Evolutionary conservation across 202 grass and related monocot species (phyloP), one percentile per base, ranked within the genome.

Genomic region (Saccharum hybrid): DNA sequence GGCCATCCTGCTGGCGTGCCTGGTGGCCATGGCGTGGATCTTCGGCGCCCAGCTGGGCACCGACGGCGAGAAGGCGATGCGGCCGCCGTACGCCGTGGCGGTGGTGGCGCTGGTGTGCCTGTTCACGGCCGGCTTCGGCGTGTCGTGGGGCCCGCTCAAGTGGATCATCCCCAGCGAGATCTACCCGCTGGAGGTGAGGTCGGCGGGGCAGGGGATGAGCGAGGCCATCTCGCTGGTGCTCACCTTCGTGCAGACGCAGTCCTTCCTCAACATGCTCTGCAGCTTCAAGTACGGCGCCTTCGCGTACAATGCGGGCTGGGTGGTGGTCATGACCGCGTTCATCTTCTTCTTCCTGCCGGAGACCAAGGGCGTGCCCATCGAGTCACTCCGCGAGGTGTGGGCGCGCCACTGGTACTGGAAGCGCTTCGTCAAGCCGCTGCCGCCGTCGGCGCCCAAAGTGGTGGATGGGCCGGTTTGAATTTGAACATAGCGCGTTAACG

Each of bases 181-280:
- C 64, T 97, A 90, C 76, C 94, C 89, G 12, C 88, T 97, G 62
- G 94, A 97, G 85, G 84, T 97, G 70, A 86, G 89, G 51, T 90
- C 91, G 30, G 91, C 85, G 8, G 91, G 86, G 60, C 86, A 86
- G 69, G 83, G 86, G 68, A 85, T 97, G 74, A 93, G 72, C 49
- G 82, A 86, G 46, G 87, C 94, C 26, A 74, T 97, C 70, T 85
- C 81, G 63, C 90, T 93, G 4, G 60, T 37, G 10, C 83, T 86
- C 79, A 91, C 91, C 7, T 97, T 97, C 86, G 75, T 66, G 56
- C 88, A 93, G 84, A 82, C 94, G 66, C 90, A 96, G 76, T 69
- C 74, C 6, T 96, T 96, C 82, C 94, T 96, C 14, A 15, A 74
- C 48, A 96, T 96, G 94, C 73, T 96, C 8, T 96, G 94, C 75